Percentiles rank a stretch among this genome's conserved stretches.
These are phyloP conservation scores for Aureobasidium sp. DNA, from an alignment of 2,329 filamentous ascomycete genomes.

Conservation along the genomic window DNA sequence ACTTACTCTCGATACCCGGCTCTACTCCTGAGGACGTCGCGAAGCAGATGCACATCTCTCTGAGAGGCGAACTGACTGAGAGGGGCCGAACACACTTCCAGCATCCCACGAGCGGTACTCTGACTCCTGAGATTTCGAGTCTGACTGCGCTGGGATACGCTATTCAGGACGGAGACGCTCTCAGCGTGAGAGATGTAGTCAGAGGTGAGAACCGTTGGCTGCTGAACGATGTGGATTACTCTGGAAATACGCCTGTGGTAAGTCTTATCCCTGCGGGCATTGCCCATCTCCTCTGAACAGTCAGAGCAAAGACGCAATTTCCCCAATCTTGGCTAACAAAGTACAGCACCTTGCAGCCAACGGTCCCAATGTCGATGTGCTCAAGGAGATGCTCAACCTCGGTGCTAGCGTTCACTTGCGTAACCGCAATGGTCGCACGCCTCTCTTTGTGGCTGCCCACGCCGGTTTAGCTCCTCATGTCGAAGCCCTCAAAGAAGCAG, in stretches of 20 bases:
- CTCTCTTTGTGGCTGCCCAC: slow-evolving; percentile 53
- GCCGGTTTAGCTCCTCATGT: slow-evolving; percentile 51
- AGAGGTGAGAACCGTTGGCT: slow-evolving; percentile 59
- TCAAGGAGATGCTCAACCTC: slow-evolving; percentile 49
- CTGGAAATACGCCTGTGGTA: slow-evolving; percentile 62
- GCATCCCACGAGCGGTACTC: slow-evolving; percentile 52
- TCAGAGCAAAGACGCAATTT: too few species aligned
- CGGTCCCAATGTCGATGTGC: slow-evolving; percentile 47
- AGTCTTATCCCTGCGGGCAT: slow-evolving; percentile 23
- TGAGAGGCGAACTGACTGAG: slow-evolving; percentile 82
- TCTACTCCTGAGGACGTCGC: slow-evolving; percentile 61
- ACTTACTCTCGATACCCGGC: slow-evolving; percentile 64
- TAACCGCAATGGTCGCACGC: slow-evolving; percentile 51
- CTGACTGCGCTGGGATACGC: slow-evolving; percentile 75
- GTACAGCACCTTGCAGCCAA: slow-evolving; percentile 51
- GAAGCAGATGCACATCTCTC: slow-evolving; percentile 62
- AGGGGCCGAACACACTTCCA: slow-evolving; percentile 65
- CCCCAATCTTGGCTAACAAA: not conserved
- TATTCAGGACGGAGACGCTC: slow-evolving; percentile 63
- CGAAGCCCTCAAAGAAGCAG: slow-evolving; percentile 46
- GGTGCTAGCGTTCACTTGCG: slow-evolving; percentile 54
- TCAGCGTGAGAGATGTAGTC: slow-evolving; percentile 60
- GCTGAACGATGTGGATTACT: slow-evolving; percentile 70
- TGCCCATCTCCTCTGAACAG: not conserved
- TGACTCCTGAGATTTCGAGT: slow-evolving; percentile 54